A percentile compares a stretch with the other conserved stretches of the same genome.
Conservation (phyloP, 371 early-diverging fungal genomes). For the Dinochytrium kinnereticum region DNA sequence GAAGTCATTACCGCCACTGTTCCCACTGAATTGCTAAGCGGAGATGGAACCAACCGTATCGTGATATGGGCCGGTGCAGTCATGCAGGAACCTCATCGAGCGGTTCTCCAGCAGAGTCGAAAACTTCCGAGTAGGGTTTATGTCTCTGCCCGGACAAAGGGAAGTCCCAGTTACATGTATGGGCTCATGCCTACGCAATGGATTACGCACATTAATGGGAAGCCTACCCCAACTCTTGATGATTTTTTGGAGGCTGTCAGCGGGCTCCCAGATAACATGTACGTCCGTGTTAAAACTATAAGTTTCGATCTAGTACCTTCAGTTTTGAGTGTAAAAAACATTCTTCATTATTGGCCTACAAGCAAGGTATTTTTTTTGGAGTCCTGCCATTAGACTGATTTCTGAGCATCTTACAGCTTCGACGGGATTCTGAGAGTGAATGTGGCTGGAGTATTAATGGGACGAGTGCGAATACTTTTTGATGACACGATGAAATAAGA, state of each 20-base stretch:
- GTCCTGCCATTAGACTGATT: not conserved
- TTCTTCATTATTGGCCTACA: conserved; percentile 80
- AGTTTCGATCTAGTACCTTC: conserved; percentile 81
- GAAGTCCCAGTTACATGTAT: conserved; percentile 83
- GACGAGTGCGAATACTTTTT: not conserved
- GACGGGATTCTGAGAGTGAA: conserved; percentile 4
- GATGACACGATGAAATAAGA: too few relatives aligned
- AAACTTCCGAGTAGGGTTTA: conserved; percentile 75
- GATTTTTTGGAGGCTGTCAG: conserved; percentile 74
- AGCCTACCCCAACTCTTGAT: conserved; percentile 70
- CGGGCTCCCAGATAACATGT: conserved; percentile 61
- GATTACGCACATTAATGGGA: conserved; percentile 65
- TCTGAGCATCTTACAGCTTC: not conserved
- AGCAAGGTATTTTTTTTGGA: conserved; percentile 35
- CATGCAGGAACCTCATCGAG: conserved; percentile 77
- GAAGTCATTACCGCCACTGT: conserved; percentile 56
- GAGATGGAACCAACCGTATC: conserved; percentile 58
- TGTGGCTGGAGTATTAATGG: conserved; percentile 9
- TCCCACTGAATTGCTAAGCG: conserved; percentile 56
- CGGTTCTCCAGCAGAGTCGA: conserved; percentile 78
- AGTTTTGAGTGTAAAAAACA: conserved; percentile 79
- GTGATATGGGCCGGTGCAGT: conserved; percentile 88
- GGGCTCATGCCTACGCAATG: conserved; percentile 81
- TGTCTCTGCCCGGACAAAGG: conserved; percentile 71
- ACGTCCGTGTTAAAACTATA: conserved; percentile 83